Conservation (phyloP, 345 rosid species). For the Corymbia maculata region DNA sequence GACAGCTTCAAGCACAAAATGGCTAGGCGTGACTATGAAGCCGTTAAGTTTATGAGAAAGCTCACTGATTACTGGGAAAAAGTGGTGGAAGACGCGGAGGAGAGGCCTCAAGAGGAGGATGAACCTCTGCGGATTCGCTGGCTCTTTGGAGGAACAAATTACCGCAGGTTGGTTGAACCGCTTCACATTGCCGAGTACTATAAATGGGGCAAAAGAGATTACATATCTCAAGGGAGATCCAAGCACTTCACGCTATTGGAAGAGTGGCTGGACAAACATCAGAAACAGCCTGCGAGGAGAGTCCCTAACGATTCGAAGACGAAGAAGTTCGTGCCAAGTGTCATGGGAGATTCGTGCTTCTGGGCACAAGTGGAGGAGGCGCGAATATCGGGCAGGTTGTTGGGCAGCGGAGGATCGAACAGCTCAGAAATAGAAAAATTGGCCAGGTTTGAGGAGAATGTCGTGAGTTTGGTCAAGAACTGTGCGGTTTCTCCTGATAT, state of each 20-base stretch:
- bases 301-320: background rate
- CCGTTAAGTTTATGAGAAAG: slow-evolving; percentile 2
- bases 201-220: slow-evolving; percentile 6
- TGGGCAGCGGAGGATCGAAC: background rate
- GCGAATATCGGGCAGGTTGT: slow-evolving; percentile 3
- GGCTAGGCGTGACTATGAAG: accelerated
- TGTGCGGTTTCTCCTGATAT: slow-evolving; percentile 57
- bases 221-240: slow-evolving; percentile 26
- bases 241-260: slow-evolving; percentile 34
- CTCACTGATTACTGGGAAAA: slow-evolving; percentile 37
- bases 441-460: slow-evolving; percentile 23
- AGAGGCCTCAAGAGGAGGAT: slow-evolving; percentile 35
- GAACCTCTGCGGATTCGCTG: slow-evolving; percentile 9
- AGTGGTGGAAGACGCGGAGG: slow-evolving; percentile 37
- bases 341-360: slow-evolving; percentile 64
- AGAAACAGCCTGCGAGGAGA: background rate
- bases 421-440: slow-evolving; percentile 1
- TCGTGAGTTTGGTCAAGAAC: slow-evolving; percentile 20
- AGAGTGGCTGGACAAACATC: slow-evolving; percentile 23
- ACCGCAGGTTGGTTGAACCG: slow-evolving; percentile 65
- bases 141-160: slow-evolving; percentile 41
- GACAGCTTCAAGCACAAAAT: slow-evolving; percentile 29
- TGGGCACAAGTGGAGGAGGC: slow-evolving; percentile 82
- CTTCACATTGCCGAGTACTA: slow-evolving; percentile 66
- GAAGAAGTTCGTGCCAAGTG: slow-evolving; percentile 4